Percentiles rank a stretch among this genome's conserved stretches.
phyloP scores from a whole-genome alignment of 2,329 filamentous ascomycete species.

The Sarocladiaceae sp. region DNA sequence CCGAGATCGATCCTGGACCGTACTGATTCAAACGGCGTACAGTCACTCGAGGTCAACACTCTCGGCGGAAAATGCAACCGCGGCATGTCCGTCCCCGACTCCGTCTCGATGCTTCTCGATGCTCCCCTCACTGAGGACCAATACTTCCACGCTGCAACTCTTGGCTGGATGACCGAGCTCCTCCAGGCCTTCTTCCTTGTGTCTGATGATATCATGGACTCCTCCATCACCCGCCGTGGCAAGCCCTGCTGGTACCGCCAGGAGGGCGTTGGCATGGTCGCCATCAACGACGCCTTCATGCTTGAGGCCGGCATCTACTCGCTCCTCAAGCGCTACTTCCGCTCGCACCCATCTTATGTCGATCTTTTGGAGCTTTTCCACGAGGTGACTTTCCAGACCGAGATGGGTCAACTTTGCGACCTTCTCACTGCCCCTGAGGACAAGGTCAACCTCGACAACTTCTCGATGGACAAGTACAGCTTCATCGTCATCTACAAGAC shows the following conservation, averaged over 20 bases:
- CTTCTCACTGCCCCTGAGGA: slow-evolving; percentile 94
- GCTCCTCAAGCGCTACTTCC: slow-evolving; percentile 91
- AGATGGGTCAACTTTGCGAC: slow-evolving; percentile 91
- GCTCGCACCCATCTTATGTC: slow-evolving; percentile 76
- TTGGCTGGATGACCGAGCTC: slow-evolving; percentile 97
- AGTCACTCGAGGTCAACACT: slow-evolving; percentile 82
- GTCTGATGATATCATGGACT: slow-evolving; percentile 97
- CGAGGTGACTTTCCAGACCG: slow-evolving; percentile 87
- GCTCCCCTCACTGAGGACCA: slow-evolving; percentile 69
- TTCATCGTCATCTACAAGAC: slow-evolving; percentile 99
- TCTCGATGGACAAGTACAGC: slow-evolving; percentile 88
- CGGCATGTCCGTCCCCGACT: slow-evolving; percentile 95
- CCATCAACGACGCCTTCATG: slow-evolving; percentile 98
- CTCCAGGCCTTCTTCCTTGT: slow-evolving; percentile 99
- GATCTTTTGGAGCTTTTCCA: slow-evolving; percentile 96
- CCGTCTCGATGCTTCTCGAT: slow-evolving; percentile 69
- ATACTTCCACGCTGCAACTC: slow-evolving; percentile 79
- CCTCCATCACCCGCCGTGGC: slow-evolving; percentile 87
- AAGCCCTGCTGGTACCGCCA: slow-evolving; percentile 95
- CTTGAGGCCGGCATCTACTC: slow-evolving; percentile 87
- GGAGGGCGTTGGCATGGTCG: slow-evolving; percentile 84
- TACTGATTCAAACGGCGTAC: too few species aligned
- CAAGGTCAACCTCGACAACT: slow-evolving; percentile 86
- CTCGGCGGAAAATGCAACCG: slow-evolving; percentile 97
- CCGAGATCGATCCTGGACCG: not conserved